Conservation (phyloP, 495 filamentous ascomycete genomes). For the Staphylotrichum longicolle region DNA sequence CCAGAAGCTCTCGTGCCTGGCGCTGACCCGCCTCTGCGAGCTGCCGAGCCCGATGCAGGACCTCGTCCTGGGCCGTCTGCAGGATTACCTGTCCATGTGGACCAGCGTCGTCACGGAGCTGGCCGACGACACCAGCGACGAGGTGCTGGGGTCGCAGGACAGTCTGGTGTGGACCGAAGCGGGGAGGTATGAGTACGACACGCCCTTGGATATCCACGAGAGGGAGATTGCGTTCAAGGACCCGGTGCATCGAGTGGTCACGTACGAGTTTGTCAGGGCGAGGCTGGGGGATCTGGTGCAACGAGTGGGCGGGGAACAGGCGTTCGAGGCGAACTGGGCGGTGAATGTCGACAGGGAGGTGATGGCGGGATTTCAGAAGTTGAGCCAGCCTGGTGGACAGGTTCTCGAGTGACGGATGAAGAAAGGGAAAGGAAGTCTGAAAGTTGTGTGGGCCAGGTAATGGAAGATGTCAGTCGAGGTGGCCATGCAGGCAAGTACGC, state of each 20-base stretch:
- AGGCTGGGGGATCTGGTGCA: conserved; percentile 64
- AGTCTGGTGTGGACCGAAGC: conserved; percentile 65
- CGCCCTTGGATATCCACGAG: conserved; percentile 55
- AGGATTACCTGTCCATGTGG: conserved; percentile 57
- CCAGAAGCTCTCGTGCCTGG: conserved; percentile 80
- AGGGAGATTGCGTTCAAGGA: conserved; percentile 59
- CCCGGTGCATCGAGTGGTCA: conserved; percentile 66
- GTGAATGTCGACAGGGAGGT: conserved; percentile 86
- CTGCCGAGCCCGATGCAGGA: conserved; percentile 53
- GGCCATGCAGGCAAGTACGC: neutral
- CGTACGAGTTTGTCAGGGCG: conserved; percentile 67
- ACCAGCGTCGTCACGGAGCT: conserved; percentile 47
- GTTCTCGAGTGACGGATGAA: neutral
- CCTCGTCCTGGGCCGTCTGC: conserved; percentile 45
- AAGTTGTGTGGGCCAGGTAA: neutral
- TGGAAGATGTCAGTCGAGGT: neutral
- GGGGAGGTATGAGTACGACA: conserved; percentile 65
- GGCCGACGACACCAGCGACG: conserved; percentile 28
- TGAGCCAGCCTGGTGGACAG: conserved; percentile 20
- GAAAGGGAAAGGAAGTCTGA: neutral
- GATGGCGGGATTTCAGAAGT: conserved; percentile 57
- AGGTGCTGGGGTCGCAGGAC: conserved; percentile 32
- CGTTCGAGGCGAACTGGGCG: conserved; percentile 76
- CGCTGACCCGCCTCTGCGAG: conserved; percentile 75
- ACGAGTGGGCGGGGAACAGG: conserved; percentile 65